phyloP scores from a whole-genome alignment of 345 rosid genomes.

The Hypericum androsaemum region DNA sequence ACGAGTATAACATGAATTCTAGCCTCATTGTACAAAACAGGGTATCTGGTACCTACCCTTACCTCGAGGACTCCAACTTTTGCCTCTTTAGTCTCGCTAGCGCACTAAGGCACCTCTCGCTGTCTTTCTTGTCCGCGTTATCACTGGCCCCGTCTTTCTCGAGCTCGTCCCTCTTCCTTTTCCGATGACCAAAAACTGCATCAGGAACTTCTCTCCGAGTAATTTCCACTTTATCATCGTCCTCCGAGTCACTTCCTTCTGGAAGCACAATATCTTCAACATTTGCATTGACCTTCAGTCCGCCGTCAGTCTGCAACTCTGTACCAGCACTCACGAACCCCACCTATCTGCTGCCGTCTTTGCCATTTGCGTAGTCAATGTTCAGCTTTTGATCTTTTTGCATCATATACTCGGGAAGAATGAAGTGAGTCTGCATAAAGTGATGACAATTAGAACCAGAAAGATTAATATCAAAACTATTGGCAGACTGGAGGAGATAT shows the following conservation, averaged over 20 bases:
- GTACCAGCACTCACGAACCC: slow-evolving; percentile 94
- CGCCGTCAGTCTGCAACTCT: slow-evolving; percentile 49
- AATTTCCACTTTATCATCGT: slow-evolving; percentile 55
- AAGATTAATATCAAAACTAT: slow-evolving; percentile 2
- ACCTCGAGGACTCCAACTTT: slow-evolving; percentile 17
- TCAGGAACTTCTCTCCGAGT: slow-evolving; percentile 72
- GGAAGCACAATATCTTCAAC: slow-evolving; percentile 83
- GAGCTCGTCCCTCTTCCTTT: slow-evolving; percentile 48
- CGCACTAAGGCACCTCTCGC: slow-evolving; percentile 55
- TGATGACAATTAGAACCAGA: neutral
- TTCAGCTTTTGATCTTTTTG: slow-evolving; percentile 69
- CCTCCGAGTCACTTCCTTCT: slow-evolving; percentile 68
- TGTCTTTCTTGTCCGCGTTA: slow-evolving; percentile 22
- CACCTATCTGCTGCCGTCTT: slow-evolving; percentile 45
- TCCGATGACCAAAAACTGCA: slow-evolving; percentile 78
- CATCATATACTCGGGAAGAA: slow-evolving; percentile 85
- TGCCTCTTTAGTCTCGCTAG: slow-evolving; percentile 72
- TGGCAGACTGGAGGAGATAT: too few relatives aligned
- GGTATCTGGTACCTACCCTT: neutral
- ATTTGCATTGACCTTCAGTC: slow-evolving; percentile 30
- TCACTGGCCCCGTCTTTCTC: slow-evolving; percentile 21
- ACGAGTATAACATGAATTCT: too few relatives aligned
- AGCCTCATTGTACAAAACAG: too few relatives aligned
- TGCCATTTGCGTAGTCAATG: slow-evolving; percentile 44
- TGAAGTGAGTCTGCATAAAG: slow-evolving; percentile 62